A percentile compares a stretch with the other conserved stretches of the same genome.
Evolutionary conservation across 2,329 filamentous ascomycete species (phyloP).

Genomic region (Trichoderma citrinoviride): DNA sequence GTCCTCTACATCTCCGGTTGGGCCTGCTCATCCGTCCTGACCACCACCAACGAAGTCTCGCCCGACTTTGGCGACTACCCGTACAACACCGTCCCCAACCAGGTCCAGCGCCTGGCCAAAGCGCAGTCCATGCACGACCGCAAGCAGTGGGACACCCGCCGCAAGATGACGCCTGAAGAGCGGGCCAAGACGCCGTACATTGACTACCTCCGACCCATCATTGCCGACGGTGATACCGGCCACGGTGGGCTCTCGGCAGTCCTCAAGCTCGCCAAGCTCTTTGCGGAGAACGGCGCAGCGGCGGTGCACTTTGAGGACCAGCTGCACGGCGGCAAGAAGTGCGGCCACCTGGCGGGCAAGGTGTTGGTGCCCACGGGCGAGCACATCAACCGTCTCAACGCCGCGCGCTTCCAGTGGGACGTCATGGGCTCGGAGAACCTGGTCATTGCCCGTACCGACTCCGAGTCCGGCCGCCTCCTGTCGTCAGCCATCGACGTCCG

Average conservation of each 20-base stretch:
- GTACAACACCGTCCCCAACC: conserved; percentile 98
- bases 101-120: conserved; percentile 93
- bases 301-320: conserved; percentile 98
- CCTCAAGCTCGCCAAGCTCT: conserved; percentile 93
- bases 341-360: conserved; percentile 93
- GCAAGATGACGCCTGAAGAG: conserved; percentile 72
- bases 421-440: conserved; percentile 96
- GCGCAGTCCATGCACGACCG: conserved; percentile 96
- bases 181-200: conserved; percentile 75
- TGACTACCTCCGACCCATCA: conserved; percentile 91
- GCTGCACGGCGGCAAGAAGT: conserved; percentile 97
- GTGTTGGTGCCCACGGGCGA: conserved; percentile 91
- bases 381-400: conserved; percentile 92
- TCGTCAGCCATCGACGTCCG: conserved; percentile 89
- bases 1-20: conserved; percentile 95
- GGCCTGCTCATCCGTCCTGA: conserved; percentile 93
- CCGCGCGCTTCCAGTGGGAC: conserved; percentile 95
- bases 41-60: conserved; percentile 93
- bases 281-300: conserved; percentile 94
- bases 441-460: conserved; percentile 91
- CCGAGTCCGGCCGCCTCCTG: conserved; percentile 86
- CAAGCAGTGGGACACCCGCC: conserved; percentile 84
- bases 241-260: conserved; percentile 92
- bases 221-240: conserved; percentile 94
- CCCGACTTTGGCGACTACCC: conserved; percentile 98